These are phyloP conservation scores for Boletus vinaceobasis DNA, from an alignment of 768 basidiomycete genomes.

Conservation along the genomic window DNA sequence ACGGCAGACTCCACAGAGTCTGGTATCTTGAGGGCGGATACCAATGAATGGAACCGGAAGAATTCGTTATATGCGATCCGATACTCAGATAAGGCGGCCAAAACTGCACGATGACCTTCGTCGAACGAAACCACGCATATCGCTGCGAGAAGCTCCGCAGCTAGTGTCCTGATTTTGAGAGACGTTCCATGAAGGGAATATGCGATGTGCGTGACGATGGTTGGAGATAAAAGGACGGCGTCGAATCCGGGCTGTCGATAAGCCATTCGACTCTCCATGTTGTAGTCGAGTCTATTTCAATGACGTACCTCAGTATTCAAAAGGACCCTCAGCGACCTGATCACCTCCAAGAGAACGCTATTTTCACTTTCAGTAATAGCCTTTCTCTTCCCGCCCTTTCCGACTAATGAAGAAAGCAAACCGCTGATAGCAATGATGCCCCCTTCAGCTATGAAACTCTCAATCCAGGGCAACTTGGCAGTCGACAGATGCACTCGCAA, in stretches of 20 bases:
- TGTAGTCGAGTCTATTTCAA: neutral
- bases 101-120: slow-evolving; percentile 71
- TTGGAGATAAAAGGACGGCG: slow-evolving; percentile 59
- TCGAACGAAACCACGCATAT: slow-evolving; percentile 70
- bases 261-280: neutral
- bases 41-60: slow-evolving; percentile 77
- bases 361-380: slow-evolving; percentile 62
- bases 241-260: slow-evolving; percentile 64
- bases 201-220: slow-evolving; percentile 66
- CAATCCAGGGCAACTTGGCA: slow-evolving; percentile 72
- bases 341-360: slow-evolving; percentile 64
- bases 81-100: slow-evolving; percentile 80
- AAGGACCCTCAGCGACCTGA: slow-evolving; percentile 78
- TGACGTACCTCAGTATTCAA: slow-evolving; percentile 75
- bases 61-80: slow-evolving; percentile 64
- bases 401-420: slow-evolving; percentile 58
- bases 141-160: slow-evolving; percentile 78
- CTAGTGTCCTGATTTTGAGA: slow-evolving; percentile 63
- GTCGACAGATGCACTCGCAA: slow-evolving; percentile 86
- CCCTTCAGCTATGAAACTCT: slow-evolving; percentile 61
- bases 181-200: slow-evolving; percentile 67
- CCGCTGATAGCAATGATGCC: slow-evolving; percentile 64
- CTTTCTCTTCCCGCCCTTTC: slow-evolving; percentile 63
- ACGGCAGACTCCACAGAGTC: slow-evolving; percentile 38
- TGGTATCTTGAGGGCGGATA: slow-evolving; percentile 57